phyloP scores from a whole-genome alignment of 176 grass and related monocot species.

The Oryza punctata region DNA sequence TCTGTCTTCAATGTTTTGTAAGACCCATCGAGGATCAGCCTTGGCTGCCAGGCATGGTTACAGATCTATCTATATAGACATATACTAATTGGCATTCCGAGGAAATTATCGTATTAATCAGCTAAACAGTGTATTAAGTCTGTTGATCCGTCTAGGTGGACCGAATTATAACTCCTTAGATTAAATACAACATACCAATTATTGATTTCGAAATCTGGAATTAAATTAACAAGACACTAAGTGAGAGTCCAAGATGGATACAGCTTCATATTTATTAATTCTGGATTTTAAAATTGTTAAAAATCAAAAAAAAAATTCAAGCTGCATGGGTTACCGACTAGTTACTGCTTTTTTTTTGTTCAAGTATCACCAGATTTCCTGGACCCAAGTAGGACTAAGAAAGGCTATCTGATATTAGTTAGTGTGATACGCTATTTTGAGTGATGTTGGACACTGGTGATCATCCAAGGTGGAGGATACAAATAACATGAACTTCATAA shows the following conservation, averaged over 20 bases:
- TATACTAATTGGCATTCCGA: background rate
- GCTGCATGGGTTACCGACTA: too few species aligned
- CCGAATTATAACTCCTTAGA: background rate
- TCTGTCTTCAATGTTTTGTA: constrained; percentile 7
- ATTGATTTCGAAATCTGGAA: background rate
- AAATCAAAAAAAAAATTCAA: too few species aligned
- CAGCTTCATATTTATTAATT: background rate
- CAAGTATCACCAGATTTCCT: background rate
- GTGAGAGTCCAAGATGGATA: background rate
- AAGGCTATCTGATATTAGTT: background rate
- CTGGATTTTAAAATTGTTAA: too few species aligned
- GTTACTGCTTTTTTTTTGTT: background rate
- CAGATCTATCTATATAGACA: background rate
- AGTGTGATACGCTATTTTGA: background rate
- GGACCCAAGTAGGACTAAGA: background rate
- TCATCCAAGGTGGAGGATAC: background rate
- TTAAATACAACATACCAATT: background rate
- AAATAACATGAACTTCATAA: background rate
- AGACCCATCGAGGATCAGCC: background rate
- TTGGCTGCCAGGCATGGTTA: background rate
- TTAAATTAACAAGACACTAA: background rate
- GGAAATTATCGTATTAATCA: background rate
- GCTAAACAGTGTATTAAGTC: background rate
- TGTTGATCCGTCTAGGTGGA: background rate
- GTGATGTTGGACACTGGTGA: background rate